Percentiles rank a stretch among this genome's conserved stretches.
These are phyloP conservation scores for Arthrinium phaeospermum DNA, from an alignment of 2,329 filamentous ascomycete species.

Conservation along the genomic window DNA sequence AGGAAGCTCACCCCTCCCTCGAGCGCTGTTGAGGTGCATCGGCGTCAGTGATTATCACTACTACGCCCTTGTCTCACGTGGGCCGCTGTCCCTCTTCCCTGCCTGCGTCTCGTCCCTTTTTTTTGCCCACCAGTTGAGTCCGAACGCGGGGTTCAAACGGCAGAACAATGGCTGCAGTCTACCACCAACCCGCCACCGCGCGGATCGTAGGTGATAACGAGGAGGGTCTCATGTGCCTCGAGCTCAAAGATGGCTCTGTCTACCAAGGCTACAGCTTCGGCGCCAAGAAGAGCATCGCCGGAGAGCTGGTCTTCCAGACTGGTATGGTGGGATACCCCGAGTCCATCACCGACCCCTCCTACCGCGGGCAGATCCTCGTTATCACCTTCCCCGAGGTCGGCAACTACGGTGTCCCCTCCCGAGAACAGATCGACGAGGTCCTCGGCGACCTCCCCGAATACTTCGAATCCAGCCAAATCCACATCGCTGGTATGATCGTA, in stretches of 20 bases:
- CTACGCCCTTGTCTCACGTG: constrained; percentile 9
- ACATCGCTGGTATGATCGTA: constrained; percentile 89
- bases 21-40: constrained; percentile 10
- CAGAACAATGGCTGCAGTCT: constrained; percentile 42
- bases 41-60: constrained; percentile 5
- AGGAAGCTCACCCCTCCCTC: constrained; percentile 13
- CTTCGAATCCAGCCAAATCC: constrained; percentile 92
- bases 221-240: constrained; percentile 78
- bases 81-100: neutral
- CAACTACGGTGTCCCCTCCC: constrained; percentile 95
- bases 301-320: constrained; percentile 98
- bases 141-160: constrained; percentile 16
- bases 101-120: constrained; percentile 1
- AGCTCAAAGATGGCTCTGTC: constrained; percentile 88
- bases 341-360: constrained; percentile 86
- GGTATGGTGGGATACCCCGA: constrained; percentile 99
- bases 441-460: constrained; percentile 86
- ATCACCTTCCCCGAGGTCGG: constrained; percentile 94
- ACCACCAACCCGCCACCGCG: constrained; percentile 65
- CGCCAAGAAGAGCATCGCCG: constrained; percentile 90
- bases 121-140: neutral
- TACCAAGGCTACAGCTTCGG: constrained; percentile 98
- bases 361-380: constrained; percentile 92
- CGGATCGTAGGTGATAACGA: constrained; percentile 58
- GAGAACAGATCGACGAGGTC: constrained; percentile 83